These are phyloP conservation scores for Chlorella sp. DNA, from an alignment of 139 green algal species.

Conservation along the genomic window DNA sequence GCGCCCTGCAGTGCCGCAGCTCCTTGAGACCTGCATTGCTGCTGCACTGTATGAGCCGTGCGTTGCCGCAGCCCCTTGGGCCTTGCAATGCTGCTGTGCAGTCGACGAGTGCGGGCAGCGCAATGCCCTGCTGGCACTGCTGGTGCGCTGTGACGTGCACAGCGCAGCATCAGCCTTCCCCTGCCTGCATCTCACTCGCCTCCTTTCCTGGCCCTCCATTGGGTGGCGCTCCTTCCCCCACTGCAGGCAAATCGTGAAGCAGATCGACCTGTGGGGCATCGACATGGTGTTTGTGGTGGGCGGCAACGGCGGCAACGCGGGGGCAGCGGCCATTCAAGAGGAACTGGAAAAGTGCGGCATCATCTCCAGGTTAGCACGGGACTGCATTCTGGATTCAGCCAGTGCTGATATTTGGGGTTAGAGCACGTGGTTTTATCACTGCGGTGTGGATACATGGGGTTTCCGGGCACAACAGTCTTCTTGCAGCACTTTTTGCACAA, in stretches of 20 bases:
- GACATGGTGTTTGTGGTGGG: constrained; percentile 98
- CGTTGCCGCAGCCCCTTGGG: neutral
- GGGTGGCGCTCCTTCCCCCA: neutral
- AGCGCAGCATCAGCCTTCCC: too few relatives aligned
- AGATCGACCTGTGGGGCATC: constrained; percentile 94
- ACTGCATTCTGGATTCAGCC: too few relatives aligned
- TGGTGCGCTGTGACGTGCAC: too few relatives aligned
- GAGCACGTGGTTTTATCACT: neutral
- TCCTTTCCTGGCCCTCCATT: neutral
- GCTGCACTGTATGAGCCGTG: neutral
- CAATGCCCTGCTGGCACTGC: too few relatives aligned
- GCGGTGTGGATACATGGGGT: too few relatives aligned
- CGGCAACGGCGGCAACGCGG: constrained; percentile 92
- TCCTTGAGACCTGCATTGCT: neutral
- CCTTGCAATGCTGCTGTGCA: too few relatives aligned
- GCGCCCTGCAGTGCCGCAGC: too few relatives aligned
- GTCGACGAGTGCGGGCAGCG: too few relatives aligned
- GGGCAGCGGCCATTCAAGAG: constrained; percentile 79
- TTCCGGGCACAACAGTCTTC: too few relatives aligned
- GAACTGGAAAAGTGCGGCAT: constrained; percentile 59
- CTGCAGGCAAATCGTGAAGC: constrained; percentile 94
- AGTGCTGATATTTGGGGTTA: too few relatives aligned
- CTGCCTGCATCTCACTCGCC: neutral
- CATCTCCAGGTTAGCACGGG: constrained; percentile 36
- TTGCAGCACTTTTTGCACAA: too few relatives aligned